phyloP scores from a whole-genome alignment of 768 basidiomycete genomes.

The Austroboletus eburneus region DNA sequence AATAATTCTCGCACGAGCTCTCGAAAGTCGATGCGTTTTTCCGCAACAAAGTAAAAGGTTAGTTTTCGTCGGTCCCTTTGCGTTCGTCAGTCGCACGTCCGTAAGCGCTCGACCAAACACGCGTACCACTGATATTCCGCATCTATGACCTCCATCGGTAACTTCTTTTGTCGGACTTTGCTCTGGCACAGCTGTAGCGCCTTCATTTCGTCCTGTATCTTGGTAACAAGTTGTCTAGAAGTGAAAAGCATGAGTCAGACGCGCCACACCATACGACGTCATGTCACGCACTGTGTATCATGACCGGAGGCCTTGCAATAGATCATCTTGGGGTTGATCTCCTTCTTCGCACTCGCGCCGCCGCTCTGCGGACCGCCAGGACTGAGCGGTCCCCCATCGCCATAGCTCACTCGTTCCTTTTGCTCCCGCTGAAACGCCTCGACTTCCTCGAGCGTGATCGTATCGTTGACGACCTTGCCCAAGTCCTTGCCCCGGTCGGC shows the following conservation, averaged over 20 bases:
- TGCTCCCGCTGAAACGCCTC: conserved; percentile 87
- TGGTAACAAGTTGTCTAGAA: conserved; percentile 66
- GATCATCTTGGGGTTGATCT: conserved; percentile 96
- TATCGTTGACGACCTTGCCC: conserved; percentile 88
- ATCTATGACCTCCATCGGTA: conserved; percentile 98
- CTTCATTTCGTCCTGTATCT: conserved; percentile 88
- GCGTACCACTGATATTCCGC: conserved; percentile 97
- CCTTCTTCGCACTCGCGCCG: conserved; percentile 59
- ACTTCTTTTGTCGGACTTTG: conserved; percentile 89
- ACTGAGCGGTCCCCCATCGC: conserved; percentile 44
- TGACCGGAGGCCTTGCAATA: conserved; percentile 81
- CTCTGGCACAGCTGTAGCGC: conserved; percentile 87
- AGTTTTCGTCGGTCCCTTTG: conserved; percentile 94
- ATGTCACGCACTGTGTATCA: conserved; percentile 65
- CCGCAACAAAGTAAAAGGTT: conserved; percentile 96
- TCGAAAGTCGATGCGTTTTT: conserved; percentile 93
- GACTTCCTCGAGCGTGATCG: conserved; percentile 84
- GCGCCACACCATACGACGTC: neutral
- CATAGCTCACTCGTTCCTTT: conserved; percentile 48
- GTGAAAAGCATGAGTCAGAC: conserved; percentile 17
- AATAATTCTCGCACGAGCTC: conserved; percentile 95
- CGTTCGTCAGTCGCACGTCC: neutral
- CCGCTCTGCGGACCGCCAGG: conserved; percentile 37
- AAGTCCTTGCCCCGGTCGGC: conserved; percentile 93
- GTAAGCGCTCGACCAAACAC: neutral